phyloP scores from a whole-genome alignment of 441 rosid species.

The Breynia disticha region DNA sequence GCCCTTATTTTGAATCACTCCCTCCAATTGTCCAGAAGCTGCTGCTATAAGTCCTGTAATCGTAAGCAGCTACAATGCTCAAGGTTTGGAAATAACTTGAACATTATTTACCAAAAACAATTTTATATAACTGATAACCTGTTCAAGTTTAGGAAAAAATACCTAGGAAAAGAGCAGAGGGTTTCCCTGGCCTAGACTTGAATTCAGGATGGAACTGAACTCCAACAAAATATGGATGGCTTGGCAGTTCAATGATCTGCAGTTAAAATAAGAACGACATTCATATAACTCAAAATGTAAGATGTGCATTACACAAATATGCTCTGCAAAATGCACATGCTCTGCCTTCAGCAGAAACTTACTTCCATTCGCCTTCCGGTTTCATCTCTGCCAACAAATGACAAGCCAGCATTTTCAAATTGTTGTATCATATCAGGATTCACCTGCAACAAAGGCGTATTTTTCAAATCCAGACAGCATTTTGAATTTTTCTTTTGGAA shows the following conservation, averaged over 20 bases:
- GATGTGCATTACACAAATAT: background rate
- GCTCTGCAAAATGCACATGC: background rate
- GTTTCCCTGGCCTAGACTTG: slow-evolving; percentile 90
- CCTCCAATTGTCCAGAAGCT: slow-evolving; percentile 62
- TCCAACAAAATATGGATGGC: slow-evolving; percentile 82
- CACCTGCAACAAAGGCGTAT: slow-evolving; percentile 33
- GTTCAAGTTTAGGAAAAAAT: slow-evolving; percentile 1
- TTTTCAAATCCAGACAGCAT: background rate
- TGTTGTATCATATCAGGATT: slow-evolving; percentile 69
- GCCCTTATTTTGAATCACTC: slow-evolving; percentile 21
- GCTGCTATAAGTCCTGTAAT: slow-evolving; percentile 78
- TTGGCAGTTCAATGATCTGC: slow-evolving; percentile 69
- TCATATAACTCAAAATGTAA: slow-evolving; percentile 5
- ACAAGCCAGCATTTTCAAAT: slow-evolving; percentile 71
- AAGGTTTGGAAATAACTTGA: background rate
- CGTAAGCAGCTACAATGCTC: background rate
- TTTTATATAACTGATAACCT: too few relatives aligned
- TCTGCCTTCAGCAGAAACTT: slow-evolving; percentile 1
- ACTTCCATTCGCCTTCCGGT: slow-evolving; percentile 89
- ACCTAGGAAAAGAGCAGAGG: slow-evolving; percentile 83
- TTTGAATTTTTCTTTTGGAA: too few relatives aligned
- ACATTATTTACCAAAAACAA: background rate
- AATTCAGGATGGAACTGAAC: slow-evolving; percentile 96
- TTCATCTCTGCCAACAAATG: slow-evolving; percentile 83
- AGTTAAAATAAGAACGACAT: slow-evolving; percentile 16